A percentile compares a stretch with the other conserved stretches of the same genome.
phyloP scores from a whole-genome alignment of 208 protist genomes.

The Crithidia thermophila region DNA sequence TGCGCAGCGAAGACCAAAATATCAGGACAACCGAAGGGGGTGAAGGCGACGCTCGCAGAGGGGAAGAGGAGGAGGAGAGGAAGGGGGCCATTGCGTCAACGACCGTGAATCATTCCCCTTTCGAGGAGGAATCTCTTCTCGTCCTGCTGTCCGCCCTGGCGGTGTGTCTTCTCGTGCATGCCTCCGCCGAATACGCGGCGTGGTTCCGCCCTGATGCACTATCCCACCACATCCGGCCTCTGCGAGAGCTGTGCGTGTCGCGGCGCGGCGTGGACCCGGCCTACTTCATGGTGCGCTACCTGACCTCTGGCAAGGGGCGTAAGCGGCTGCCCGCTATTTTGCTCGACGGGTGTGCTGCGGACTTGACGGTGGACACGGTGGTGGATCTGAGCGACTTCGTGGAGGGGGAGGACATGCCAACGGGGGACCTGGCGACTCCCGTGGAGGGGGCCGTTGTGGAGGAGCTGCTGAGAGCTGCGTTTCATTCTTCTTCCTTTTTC shows the following conservation, averaged over 20 bases:
- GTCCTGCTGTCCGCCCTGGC: constrained; percentile 40
- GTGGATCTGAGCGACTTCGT: constrained; percentile 38
- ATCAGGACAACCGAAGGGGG: too few species aligned
- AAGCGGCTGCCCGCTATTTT: constrained; percentile 44
- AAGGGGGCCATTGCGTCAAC: constrained; percentile 2
- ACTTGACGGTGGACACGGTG: constrained; percentile 42
- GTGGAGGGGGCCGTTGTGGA: not conserved
- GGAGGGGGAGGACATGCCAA: constrained; percentile 37
- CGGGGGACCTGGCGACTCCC: constrained; percentile 7
- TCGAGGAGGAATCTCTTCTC: constrained; percentile 62
- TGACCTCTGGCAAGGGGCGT: constrained; percentile 48
- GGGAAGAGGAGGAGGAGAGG: too few species aligned
- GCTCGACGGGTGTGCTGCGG: constrained; percentile 36
- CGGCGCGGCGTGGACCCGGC: constrained; percentile 47
- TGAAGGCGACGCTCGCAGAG: too few species aligned
- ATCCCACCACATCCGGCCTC: constrained; percentile 16
- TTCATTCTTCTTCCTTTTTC: too few species aligned
- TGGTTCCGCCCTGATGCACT: constrained; percentile 27
- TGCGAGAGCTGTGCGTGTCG: constrained; percentile 35
- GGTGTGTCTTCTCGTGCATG: constrained; percentile 34
- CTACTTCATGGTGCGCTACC: constrained; percentile 52
- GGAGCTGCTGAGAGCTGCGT: constrained; percentile 3
- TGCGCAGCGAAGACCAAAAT: too few species aligned
- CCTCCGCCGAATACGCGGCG: constrained; percentile 29
- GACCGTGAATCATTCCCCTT: too few species aligned